Conservation (phyloP, 768 basidiomycete genomes). For the Dentipellis sp. region DNA sequence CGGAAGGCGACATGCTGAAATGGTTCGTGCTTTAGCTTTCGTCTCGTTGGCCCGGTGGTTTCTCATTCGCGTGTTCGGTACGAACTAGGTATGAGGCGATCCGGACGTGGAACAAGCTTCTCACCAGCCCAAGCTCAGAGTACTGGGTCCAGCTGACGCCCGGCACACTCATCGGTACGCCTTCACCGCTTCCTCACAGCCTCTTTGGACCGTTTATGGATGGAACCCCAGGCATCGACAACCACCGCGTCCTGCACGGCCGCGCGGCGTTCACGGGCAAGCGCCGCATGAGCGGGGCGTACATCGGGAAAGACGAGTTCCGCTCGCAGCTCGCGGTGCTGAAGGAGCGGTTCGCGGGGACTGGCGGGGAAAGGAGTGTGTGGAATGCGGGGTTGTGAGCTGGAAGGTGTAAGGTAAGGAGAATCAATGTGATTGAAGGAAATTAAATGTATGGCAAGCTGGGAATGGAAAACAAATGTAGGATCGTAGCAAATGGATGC, state of each 20-base stretch:
- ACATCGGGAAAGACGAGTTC: constrained; percentile 88
- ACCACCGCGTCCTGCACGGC: constrained; percentile 90
- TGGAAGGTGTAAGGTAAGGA: neutral
- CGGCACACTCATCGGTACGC: constrained; percentile 71
- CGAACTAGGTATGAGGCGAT: constrained; percentile 63
- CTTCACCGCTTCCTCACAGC: neutral
- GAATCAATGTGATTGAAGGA: too few species aligned
- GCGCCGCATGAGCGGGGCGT: constrained; percentile 93
- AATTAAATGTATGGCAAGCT: too few species aligned
- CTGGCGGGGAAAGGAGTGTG: constrained; percentile 7
- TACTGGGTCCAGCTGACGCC: constrained; percentile 88
- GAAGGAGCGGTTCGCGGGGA: constrained; percentile 40
- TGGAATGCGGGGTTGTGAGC: constrained; percentile 17
- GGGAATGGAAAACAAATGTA: too few species aligned
- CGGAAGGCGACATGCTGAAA: constrained; percentile 52
- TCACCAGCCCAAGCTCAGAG: constrained; percentile 77
- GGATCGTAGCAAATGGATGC: too few species aligned
- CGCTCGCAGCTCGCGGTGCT: constrained; percentile 67
- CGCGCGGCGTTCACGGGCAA: constrained; percentile 85
- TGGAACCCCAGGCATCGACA: constrained; percentile 64
- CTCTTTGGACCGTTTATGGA: neutral
- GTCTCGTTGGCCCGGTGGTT: neutral
- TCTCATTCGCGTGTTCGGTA: neutral
- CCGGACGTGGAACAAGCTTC: constrained; percentile 61
- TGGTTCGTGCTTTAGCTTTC: constrained; percentile 41